These are phyloP conservation scores for Perilla frutescens DNA, from an alignment of 257 asterid species.

Conservation along the genomic window DNA sequence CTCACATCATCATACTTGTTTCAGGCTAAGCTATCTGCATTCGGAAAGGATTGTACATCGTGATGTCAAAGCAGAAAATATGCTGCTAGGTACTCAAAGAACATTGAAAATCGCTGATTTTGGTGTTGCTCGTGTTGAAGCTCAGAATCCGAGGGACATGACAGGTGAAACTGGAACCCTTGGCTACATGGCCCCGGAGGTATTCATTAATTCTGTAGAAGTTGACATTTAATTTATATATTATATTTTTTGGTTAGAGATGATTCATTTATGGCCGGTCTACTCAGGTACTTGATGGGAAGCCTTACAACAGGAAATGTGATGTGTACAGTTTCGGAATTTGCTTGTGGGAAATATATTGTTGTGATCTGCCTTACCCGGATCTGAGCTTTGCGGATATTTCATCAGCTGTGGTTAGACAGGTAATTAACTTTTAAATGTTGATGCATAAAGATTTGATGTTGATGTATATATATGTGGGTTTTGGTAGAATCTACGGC, in stretches of 20 bases:
- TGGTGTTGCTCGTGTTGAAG: constrained; percentile 94
- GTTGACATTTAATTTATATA: too few relatives aligned
- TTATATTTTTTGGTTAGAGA: too few relatives aligned
- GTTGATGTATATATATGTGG: neutral
- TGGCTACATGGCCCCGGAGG: constrained; percentile 96
- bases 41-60: constrained; percentile 80
- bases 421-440: constrained; percentile 46
- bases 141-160: constrained; percentile 86
- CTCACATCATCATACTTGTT: constrained; percentile 1
- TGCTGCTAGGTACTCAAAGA: constrained; percentile 63
- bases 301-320: constrained; percentile 83
- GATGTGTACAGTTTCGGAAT: constrained; percentile 84
- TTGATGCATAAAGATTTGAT: neutral
- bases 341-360: constrained; percentile 83
- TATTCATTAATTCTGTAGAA: constrained; percentile 31
- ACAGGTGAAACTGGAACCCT: constrained; percentile 94
- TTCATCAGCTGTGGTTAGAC: constrained; percentile 75
- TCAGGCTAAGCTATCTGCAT: constrained; percentile 80
- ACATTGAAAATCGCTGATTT: constrained; percentile 77
- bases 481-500: constrained; percentile 63
- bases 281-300: constrained; percentile 75
- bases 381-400: constrained; percentile 80
- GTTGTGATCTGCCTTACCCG: constrained; percentile 78
- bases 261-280: neutral
- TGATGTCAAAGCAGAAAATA: constrained; percentile 95